These are phyloP conservation scores for Yamadazyma endophytica DNA, from an alignment of 805 yeast species.

Conservation along the genomic window DNA sequence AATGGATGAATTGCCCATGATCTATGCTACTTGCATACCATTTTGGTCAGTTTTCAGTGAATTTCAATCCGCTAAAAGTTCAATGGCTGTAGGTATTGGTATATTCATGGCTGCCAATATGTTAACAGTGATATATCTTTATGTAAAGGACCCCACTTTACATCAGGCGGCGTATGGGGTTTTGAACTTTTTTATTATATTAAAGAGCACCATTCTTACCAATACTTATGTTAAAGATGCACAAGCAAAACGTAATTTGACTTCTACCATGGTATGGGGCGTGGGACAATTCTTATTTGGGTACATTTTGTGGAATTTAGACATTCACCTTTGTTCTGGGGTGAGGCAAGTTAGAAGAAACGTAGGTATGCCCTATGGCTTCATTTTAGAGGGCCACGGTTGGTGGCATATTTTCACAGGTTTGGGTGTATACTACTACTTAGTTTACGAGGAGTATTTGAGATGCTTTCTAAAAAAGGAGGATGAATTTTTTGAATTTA, in stretches of 20 bases:
- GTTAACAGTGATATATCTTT: conserved; percentile 69
- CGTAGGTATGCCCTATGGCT: conserved; percentile 80
- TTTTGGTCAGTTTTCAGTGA: conserved; percentile 78
- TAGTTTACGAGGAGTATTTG: conserved; percentile 73
- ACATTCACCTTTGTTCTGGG: conserved; percentile 68
- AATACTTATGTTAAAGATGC: conserved; percentile 48
- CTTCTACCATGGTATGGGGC: conserved; percentile 55
- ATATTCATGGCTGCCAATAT: conserved; percentile 51
- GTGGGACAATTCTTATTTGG: conserved; percentile 65
- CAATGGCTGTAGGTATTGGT: conserved; percentile 42
- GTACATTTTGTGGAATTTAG: conserved; percentile 84
- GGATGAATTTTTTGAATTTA: conserved; percentile 52
- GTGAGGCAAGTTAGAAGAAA: conserved; percentile 58
- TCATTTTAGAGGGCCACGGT: conserved; percentile 86
- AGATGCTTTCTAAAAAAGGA: conserved; percentile 60
- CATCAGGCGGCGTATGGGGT: conserved; percentile 85
- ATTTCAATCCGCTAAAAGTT: conserved; percentile 36
- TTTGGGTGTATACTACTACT: conserved; percentile 79
- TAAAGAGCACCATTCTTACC: conserved; percentile 53
- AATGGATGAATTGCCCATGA: conserved; percentile 96
- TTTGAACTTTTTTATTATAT: conserved; percentile 69
- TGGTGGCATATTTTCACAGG: conserved; percentile 97
- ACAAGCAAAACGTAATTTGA: conserved; percentile 45
- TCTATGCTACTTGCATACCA: conserved; percentile 95
- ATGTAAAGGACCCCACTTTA: conserved; percentile 75